Evolutionary conservation across 2,329 filamentous ascomycete species (phyloP).

Genomic region (Ascochyta koolunga): DNA sequence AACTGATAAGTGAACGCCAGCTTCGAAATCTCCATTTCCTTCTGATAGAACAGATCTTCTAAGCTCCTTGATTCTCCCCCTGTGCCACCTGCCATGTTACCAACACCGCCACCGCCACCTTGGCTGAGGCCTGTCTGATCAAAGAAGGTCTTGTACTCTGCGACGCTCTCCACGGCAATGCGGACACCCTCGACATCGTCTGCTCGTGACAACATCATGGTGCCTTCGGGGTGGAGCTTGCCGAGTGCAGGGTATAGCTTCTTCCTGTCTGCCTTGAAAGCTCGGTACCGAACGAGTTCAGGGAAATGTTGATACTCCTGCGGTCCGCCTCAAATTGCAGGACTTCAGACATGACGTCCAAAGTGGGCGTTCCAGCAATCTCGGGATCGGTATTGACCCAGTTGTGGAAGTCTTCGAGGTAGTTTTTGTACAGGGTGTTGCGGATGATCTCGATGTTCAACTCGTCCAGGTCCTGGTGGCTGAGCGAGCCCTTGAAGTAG

Average conservation of each 20-base stretch:
- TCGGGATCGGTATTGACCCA: conserved; percentile 92
- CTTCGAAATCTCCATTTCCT: conserved; percentile 99
- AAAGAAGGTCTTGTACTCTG: conserved; percentile 95
- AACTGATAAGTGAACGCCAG: conserved; percentile 94
- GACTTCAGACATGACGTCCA: conserved; percentile 94
- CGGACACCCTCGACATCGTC: conserved; percentile 95
- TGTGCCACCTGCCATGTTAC: conserved; percentile 84
- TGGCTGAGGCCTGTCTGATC: conserved; percentile 85
- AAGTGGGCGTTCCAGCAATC: conserved; percentile 84
- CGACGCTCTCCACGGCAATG: conserved; percentile 88
- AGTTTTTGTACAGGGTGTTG: conserved; percentile 99
- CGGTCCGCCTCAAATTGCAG: conserved; percentile 96
- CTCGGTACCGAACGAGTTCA: conserved; percentile 98
- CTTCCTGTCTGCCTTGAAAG: conserved; percentile 89
- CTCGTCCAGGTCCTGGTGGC: conserved; percentile 96
- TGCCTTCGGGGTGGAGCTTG: conserved; percentile 90
- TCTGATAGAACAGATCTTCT: conserved; percentile 98
- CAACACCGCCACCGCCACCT: conserved; percentile 73
- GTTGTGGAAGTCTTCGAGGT: conserved; percentile 94
- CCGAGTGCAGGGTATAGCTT: conserved; percentile 96
- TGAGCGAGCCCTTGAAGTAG: conserved; percentile 96
- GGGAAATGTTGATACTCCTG: conserved; percentile 96
- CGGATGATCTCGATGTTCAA: conserved; percentile 99
- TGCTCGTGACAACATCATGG: conserved; percentile 89
- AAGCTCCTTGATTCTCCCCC: conserved; percentile 84